A percentile compares a stretch with the other conserved stretches of the same genome.
These are phyloP conservation scores for Cadophora gregata DNA, from an alignment of 2,329 filamentous ascomycete species.

Conservation along the genomic window DNA sequence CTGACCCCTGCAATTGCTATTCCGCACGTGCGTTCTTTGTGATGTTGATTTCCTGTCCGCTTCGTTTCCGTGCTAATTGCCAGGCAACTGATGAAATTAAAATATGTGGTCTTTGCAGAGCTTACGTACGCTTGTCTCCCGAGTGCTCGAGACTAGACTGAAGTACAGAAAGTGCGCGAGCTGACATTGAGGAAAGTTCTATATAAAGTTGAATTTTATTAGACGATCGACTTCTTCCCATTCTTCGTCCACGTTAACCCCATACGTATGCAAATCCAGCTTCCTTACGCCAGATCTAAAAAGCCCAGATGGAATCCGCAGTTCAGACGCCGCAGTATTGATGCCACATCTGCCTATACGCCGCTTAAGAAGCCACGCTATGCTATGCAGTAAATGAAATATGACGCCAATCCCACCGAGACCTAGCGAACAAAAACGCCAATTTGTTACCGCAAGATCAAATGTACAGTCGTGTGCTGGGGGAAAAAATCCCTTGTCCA, in stretches of 20 bases:
- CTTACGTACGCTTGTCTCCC: neutral
- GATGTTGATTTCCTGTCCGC: neutral
- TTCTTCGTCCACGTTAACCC: conserved; percentile 13
- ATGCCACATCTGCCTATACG: conserved; percentile 32
- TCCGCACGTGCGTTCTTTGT: conserved; percentile 2
- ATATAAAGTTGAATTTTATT: conserved; percentile 13
- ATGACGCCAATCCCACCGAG: conserved; percentile 12
- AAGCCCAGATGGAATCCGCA: conserved; percentile 16
- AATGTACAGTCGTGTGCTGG: conserved; percentile 9
- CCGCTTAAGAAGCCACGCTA: conserved; percentile 35
- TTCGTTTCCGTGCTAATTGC: neutral
- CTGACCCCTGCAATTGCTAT: neutral
- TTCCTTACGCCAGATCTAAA: conserved; percentile 24
- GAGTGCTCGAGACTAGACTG: neutral
- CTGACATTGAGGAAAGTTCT: neutral
- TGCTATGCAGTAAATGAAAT: conserved; percentile 38
- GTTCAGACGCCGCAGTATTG: conserved; percentile 23
- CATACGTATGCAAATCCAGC: conserved; percentile 20
- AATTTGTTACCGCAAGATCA: conserved; percentile 1
- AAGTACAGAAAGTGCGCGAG: neutral
- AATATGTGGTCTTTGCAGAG: neutral
- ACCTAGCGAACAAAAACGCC: conserved; percentile 7
- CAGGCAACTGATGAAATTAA: no score
- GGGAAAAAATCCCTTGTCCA: neutral
- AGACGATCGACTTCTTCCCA: neutral